Base-by-base conservation (phyloP, 108 stramenopile genomes). In the Skeletonema potamos region DNA sequence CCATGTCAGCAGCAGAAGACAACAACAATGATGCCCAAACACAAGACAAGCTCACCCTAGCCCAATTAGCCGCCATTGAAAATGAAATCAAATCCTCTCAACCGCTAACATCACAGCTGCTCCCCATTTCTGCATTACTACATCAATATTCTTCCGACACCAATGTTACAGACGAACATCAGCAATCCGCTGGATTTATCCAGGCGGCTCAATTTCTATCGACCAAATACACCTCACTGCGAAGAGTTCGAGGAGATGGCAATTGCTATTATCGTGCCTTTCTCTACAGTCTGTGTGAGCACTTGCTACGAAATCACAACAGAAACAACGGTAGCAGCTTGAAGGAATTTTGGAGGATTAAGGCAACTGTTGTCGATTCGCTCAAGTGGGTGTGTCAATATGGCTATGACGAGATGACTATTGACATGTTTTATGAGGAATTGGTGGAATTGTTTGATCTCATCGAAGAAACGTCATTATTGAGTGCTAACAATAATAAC, bases 191-290 rank as follows among this genome's bases (percentile, higher is more conserved):
- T 33, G 83, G 85, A 11, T 93, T 91, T 74, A 56, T 70, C 12
- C 11, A 58, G 17, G 82, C 89, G 0, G 70, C 87, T 15, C 26
- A 70, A 7, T 72, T 76, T 54, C 66, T 93, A 9, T 51, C 72
- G 27, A 56, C 66, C 34, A 76, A 78, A 26, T 96, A 96, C 77
- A 43, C 65, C 2, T 51, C 69, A 12, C 63, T 94, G 8, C 80
- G 97, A 55, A 85, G 81, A 20, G 82, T 96, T 17, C 89, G 96
- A 4, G 96, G 96, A 15, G 97, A 98, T 79, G 96, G 96, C 7
- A 97, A 97, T 75, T 98, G 97, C 64, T 98, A 93, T 70, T 98
- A 97, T 73, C 89, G 97, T 4, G 89, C 92, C 22, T 92, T 98
- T 60, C 70, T 95, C 4, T 98, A 93, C 68, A 72, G 72, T 34